Base-by-base conservation (phyloP, 768 basidiomycete species). In the Imleria badia region DNA sequence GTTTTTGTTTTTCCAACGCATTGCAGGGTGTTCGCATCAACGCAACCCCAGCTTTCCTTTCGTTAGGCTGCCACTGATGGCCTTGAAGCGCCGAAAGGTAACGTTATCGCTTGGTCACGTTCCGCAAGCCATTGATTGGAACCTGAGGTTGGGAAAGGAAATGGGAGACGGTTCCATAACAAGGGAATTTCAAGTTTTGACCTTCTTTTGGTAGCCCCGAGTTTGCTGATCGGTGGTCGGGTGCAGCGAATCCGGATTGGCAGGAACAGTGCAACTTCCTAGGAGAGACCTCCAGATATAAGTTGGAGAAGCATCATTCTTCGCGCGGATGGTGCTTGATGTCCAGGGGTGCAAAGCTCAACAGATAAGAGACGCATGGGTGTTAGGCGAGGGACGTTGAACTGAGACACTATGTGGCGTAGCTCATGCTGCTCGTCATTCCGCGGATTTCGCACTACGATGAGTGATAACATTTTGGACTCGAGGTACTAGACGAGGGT, bases 1-100 rank as follows among this genome's bases (percentile, higher is more conserved):
- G 34, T 52, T 26, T 45, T 44, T 19, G 38, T 45, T 61, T 61
- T 56, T 61, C 42, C 60, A 60, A 60, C 55, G 10, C 31, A 29
- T 20, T 23, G n/a, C 22, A 56, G 34, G 20, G 45, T 31, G 42
- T 48, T 36, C 2, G 14, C 17, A 22, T 44, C 51, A 34, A 41
- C 36, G 6, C 15, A 12, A 26, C 26, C 29, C 42, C 6, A 13
- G 3, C 9, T 23, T 52, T 36, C n/a, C 8, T 23, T 19, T 33
- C 12, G 45, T 26, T 3, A 22, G 38, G 33, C 11, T 23, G 26
- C 19, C 30, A 33, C 36, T 26, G 17, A 19, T 26, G 12, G n/a
- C 6, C 33, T 13, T 19, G 19, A 15, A 33, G 3, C 30, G 14
- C 29, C 39, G 19, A 11, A 14, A 23, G 35, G 11, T 43, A 12